Percentiles rank a stretch among this genome's conserved stretches.
Evolutionary conservation across 2,329 filamentous ascomycete genomes (phyloP).

Genomic region (Penicillium sp.): DNA sequence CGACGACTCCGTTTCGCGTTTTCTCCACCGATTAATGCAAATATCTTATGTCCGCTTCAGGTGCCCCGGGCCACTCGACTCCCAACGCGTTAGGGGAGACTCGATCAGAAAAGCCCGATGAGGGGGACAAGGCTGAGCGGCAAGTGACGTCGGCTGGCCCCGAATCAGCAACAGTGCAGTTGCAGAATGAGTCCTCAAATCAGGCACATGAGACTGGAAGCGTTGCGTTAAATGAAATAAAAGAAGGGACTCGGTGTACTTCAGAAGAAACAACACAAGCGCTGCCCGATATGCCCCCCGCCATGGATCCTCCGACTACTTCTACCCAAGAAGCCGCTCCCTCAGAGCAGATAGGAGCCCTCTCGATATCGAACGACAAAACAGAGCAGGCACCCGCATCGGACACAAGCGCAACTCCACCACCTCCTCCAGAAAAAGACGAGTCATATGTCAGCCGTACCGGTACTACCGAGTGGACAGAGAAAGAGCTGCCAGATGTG

Average conservation of each 20-base stretch:
- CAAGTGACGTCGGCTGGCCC: slow-evolving; percentile 29
- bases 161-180: slow-evolving; percentile 23
- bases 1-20: slow-evolving; percentile 14
- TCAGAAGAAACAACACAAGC: slow-evolving; percentile 5
- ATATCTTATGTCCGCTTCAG: slow-evolving; percentile 49
- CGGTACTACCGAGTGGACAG: slow-evolving; percentile 41
- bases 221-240: slow-evolving; percentile 22
- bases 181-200: slow-evolving; percentile 26
- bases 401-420: slow-evolving; percentile 39
- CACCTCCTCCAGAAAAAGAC: slow-evolving; percentile 57
- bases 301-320: slow-evolving; percentile 19
- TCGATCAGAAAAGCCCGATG: slow-evolving; percentile 24
- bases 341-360: slow-evolving; percentile 34
- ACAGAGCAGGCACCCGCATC: slow-evolving; percentile 24
- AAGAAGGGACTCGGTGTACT: slow-evolving; percentile 13
- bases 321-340: slow-evolving; percentile 27
- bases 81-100: slow-evolving; percentile 31
- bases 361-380: slow-evolving; percentile 36
- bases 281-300: slow-evolving; percentile 11
- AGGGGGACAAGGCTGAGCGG: slow-evolving; percentile 27
- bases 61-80: slow-evolving; percentile 30
- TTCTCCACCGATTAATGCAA: slow-evolving; percentile 40
- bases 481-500: slow-evolving; percentile 47
- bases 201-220: slow-evolving; percentile 17
- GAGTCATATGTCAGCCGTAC: slow-evolving; percentile 55